phyloP scores from a whole-genome alignment of 2,329 filamentous ascomycete species.

The Scytalidium sp. region DNA sequence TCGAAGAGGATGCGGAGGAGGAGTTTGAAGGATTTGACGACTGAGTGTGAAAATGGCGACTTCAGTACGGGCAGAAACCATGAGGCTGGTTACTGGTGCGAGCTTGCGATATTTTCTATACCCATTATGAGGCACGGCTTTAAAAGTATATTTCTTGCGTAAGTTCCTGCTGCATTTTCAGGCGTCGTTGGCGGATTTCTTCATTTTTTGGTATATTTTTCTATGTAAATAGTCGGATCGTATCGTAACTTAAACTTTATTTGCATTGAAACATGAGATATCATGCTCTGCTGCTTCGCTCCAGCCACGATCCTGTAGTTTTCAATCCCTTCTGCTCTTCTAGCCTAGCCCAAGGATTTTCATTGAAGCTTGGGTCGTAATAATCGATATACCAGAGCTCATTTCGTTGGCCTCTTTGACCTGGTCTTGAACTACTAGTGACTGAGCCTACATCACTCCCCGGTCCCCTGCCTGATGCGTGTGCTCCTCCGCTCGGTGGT shows the following conservation, averaged over 20 bases:
- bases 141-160: too few species aligned
- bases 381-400: slow-evolving; percentile 62
- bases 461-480: not conserved
- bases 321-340: slow-evolving; percentile 45
- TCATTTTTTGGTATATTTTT: too few species aligned
- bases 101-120: too few species aligned
- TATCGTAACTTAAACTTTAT: not conserved
- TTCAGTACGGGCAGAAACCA: too few species aligned
- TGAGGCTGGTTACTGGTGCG: too few species aligned
- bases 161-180: too few species aligned
- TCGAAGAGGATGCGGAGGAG: slow-evolving; percentile 32
- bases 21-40: slow-evolving; percentile 31
- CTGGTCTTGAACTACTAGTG: slow-evolving; percentile 9
- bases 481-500: not conserved
- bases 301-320: slow-evolving; percentile 44
- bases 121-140: too few species aligned
- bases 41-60: slow-evolving; percentile 6
- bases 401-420: slow-evolving; percentile 33
- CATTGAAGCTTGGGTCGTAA: slow-evolving; percentile 66
- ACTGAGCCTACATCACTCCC: slow-evolving; percentile 9
- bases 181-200: too few species aligned
- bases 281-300: slow-evolving; percentile 1
- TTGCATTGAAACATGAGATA: not conserved
- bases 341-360: slow-evolving; percentile 68
- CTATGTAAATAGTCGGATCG: too few species aligned